Evolutionary conservation across 495 filamentous ascomycete species (phyloP), one percentile per base, ranked within the genome.

Genomic region (Hypomontagnella monticulosa): DNA sequence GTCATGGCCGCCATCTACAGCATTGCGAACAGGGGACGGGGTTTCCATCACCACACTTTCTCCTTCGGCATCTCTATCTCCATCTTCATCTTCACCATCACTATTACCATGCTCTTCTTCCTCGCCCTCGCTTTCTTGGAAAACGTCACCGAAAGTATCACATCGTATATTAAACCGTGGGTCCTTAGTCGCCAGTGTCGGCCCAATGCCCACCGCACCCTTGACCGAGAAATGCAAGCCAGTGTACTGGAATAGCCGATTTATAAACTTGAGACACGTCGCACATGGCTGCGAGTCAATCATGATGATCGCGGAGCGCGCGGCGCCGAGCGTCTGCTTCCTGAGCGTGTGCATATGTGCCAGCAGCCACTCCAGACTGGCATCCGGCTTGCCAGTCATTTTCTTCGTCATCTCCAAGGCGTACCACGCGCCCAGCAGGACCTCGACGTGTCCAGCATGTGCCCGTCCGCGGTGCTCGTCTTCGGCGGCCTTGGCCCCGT

Each of bases 381-480:
- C 51, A 1, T 41, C 47, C 10, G 16, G 10, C 30, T 53, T 33
- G 10, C 54, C 59, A 10, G 6, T 12, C 1, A 34, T 12, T 15
- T 10, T 27, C 8, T 44, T 19, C 14, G 57, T 38, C 30, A 70
- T 30, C 32, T 67, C 42, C 0, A 73, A 1, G 0, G 52, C 51
- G 15, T 68, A 68, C 71, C 71, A 73, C 11, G 49, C 44, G 2
- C 57, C 67, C 0, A 73, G 64, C 7, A 73, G 44, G 4, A 73
- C 61, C n/a, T 73, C 71, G 0, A 73, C 71, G 9, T 72, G 70
- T 1, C 70, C 70, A 0, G 71, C 67, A 36, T 71, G 71, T 0
- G 67, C 67, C n/a, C 71, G 53, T 0, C 71, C 71, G 0, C 57
- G 12, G 4, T 66, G 63, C 23, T 65, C 59, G 8, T 57, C 19